Percentiles rank a stretch among this genome's conserved stretches.
Evolutionary conservation across 2,329 filamentous ascomycete species (phyloP).

Genomic region (Claviceps sp.): DNA sequence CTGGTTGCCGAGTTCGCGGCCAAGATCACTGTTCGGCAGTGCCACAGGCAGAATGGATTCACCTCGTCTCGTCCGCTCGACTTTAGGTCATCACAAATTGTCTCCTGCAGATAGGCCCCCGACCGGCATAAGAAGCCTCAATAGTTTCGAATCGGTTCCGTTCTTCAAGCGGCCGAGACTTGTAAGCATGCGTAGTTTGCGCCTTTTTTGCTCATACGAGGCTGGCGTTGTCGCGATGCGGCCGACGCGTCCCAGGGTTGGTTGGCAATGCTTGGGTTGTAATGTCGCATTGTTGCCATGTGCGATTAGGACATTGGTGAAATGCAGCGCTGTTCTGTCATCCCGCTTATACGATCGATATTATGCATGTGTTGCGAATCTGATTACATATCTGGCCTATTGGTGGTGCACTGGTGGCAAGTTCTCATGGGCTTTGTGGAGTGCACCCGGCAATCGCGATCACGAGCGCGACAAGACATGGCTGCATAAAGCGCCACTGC

Average conservation of each 20-base stretch:
- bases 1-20: slow-evolving; percentile 5
- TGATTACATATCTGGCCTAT: neutral
- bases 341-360: neutral
- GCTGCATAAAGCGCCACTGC: no score
- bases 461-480: neutral
- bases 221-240: neutral
- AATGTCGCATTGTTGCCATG: neutral
- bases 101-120: neutral
- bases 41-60: neutral
- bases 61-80: neutral
- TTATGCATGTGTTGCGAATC: neutral
- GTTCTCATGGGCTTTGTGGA: neutral
- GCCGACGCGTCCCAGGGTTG: neutral
- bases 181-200: neutral
- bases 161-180: neutral
- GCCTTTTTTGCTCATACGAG: neutral
- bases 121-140: neutral
- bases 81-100: slow-evolving; percentile 21
- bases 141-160: neutral
- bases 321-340: neutral
- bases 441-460: neutral
- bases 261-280: neutral
- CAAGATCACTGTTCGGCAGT: slow-evolving; percentile 16
- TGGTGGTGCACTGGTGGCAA: neutral
- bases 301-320: no score